Percentiles rank a stretch among this genome's conserved stretches.
phyloP scores from a whole-genome alignment of 1,139 yeast species.

The Suhomyces yuchorum region DNA sequence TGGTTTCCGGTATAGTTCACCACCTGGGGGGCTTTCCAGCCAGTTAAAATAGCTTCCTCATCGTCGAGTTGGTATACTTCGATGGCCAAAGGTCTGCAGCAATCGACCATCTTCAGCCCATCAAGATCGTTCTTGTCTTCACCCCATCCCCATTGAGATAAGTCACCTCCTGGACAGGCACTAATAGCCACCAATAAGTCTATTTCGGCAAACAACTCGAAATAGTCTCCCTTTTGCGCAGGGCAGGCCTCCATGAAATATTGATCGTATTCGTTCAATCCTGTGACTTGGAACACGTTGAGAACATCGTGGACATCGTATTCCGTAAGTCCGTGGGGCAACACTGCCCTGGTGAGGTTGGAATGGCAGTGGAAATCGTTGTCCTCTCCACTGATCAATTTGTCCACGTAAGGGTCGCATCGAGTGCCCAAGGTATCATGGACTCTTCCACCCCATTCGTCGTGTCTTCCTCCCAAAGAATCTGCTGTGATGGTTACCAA shows the following conservation, averaged over 20 bases:
- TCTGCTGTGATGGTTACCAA: constrained; percentile 65
- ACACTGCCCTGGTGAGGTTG: constrained; percentile 58
- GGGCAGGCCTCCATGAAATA: constrained; percentile 75
- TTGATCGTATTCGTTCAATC: constrained; percentile 63
- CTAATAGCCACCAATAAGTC: constrained; percentile 65
- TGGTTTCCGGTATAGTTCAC: constrained; percentile 59
- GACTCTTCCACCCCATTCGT: constrained; percentile 66
- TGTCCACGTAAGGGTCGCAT: constrained; percentile 71
- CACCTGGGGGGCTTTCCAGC: constrained; percentile 54
- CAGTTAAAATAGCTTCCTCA: constrained; percentile 41
- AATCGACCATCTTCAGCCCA: constrained; percentile 57
- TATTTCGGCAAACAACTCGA: constrained; percentile 68
- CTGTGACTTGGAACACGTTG: constrained; percentile 71
- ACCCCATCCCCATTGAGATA: constrained; percentile 74
- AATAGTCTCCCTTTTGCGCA: constrained; percentile 57
- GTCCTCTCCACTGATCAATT: constrained; percentile 62
- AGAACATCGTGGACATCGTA: constrained; percentile 69
- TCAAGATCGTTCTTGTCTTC: constrained; percentile 47
- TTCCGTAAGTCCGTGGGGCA: constrained; percentile 63
- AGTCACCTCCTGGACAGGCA: constrained; percentile 74
- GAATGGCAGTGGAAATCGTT: constrained; percentile 70
- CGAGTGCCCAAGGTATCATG: constrained; percentile 70
- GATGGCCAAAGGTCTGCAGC: constrained; percentile 64
- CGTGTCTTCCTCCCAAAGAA: constrained; percentile 55
- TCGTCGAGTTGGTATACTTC: constrained; percentile 60